Percentiles rank a stretch among this genome's conserved stretches.
Conservation (phyloP, 176 grass and related monocot species). For the Stipa capillata region DNA sequence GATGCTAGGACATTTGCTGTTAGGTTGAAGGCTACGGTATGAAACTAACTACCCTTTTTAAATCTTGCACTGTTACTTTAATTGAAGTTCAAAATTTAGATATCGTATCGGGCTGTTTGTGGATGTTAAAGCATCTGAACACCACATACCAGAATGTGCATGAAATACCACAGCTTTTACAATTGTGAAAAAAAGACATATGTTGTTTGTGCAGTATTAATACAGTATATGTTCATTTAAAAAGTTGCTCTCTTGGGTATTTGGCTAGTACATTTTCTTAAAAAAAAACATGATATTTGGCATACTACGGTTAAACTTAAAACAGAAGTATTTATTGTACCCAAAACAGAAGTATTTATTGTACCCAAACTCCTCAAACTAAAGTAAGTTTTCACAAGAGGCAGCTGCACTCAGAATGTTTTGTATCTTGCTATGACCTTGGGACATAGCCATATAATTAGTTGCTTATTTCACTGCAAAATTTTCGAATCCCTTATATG, state of each 20-base stretch:
- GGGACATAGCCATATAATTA: neutral
- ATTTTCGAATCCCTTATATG: too few relatives aligned
- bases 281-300: too few relatives aligned
- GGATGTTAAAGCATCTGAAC: neutral
- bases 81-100: neutral
- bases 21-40: conserved; percentile 79
- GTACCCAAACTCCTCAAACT: too few relatives aligned
- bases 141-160: neutral
- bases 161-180: neutral
- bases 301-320: too few relatives aligned
- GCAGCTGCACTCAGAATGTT: neutral
- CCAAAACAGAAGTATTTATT: too few relatives aligned
- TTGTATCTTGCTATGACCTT: neutral
- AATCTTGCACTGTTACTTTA: neutral
- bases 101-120: neutral
- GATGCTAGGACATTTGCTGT: conserved; percentile 75
- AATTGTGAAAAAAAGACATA: neutral
- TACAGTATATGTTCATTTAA: neutral
- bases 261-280: too few relatives aligned
- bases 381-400: neutral
- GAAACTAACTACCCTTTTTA: conserved; percentile 13
- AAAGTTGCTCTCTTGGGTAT: neutral
- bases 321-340: too few relatives aligned
- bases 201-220: neutral
- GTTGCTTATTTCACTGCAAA: neutral